Evolutionary conservation across 768 basidiomycete genomes (phyloP).

Genomic region (Lactarius pseudohatsudake): DNA sequence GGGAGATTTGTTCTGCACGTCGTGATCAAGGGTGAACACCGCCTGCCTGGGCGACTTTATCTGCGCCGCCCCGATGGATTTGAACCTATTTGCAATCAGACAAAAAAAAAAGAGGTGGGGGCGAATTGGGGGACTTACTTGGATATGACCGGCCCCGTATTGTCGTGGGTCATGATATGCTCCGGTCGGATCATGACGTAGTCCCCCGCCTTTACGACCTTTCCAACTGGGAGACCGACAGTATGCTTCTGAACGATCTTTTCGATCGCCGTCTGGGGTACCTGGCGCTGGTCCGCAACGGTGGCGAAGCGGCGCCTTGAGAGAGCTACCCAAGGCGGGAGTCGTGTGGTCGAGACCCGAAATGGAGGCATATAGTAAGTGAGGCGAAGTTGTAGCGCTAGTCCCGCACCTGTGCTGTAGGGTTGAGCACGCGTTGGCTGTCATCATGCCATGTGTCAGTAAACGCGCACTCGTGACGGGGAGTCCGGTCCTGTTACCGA

Average conservation of each 20-base stretch:
- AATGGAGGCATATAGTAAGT: slow-evolving; percentile 14
- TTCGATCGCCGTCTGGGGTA: slow-evolving; percentile 89
- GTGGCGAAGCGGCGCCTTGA: slow-evolving; percentile 30
- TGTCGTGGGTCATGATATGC: slow-evolving; percentile 98
- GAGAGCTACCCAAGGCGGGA: neutral
- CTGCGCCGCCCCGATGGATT: slow-evolving; percentile 86
- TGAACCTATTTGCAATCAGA: slow-evolving; percentile 61
- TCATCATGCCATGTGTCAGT: neutral
- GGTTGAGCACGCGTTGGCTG: neutral
- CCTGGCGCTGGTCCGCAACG: slow-evolving; percentile 33
- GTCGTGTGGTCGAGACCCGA: slow-evolving; percentile 3
- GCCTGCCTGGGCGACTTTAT: slow-evolving; percentile 80
- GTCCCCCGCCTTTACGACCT: slow-evolving; percentile 88
- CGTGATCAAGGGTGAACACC: slow-evolving; percentile 97
- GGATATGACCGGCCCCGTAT: slow-evolving; percentile 96
- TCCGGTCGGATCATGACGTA: slow-evolving; percentile 99
- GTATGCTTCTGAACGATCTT: slow-evolving; percentile 98
- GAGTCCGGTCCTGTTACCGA: neutral
- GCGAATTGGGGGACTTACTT: slow-evolving; percentile 56
- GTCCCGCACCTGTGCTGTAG: neutral
- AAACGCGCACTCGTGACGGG: neutral
- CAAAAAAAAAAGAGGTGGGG: slow-evolving; percentile 3
- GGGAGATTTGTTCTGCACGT: slow-evolving; percentile 90
- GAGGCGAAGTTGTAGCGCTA: neutral
- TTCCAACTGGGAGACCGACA: slow-evolving; percentile 80